Evolutionary conservation across 2,329 filamentous ascomycete genomes (phyloP).

Genomic region (Magnaporthiopsis poae): DNA sequence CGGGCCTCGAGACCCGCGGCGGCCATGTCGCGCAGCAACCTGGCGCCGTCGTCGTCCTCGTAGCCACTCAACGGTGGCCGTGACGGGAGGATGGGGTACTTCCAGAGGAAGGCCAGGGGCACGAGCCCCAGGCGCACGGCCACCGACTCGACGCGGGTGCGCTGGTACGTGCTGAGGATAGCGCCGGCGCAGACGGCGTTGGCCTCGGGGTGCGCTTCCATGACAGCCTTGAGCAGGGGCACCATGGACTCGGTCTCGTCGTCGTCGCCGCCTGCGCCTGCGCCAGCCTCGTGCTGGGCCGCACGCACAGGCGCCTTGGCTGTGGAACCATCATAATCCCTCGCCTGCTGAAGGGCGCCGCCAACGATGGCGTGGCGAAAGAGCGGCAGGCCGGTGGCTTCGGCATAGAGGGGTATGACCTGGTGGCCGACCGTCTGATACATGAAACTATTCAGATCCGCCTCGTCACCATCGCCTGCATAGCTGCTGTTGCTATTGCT

Average conservation of each 20-base stretch:
- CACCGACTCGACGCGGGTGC: constrained; percentile 88
- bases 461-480: constrained; percentile 27
- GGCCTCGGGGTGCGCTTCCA: constrained; percentile 61
- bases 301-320: constrained; percentile 1
- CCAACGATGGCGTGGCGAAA: constrained; percentile 73
- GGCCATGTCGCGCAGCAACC: constrained; percentile 73
- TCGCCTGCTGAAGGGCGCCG: constrained; percentile 56
- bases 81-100: constrained; percentile 64
- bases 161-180: constrained; percentile 89
- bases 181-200: constrained; percentile 86
- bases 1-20: constrained; percentile 70
- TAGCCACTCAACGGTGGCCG: constrained; percentile 14
- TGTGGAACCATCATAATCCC: constrained; percentile 50
- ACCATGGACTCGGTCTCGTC: constrained; percentile 77
- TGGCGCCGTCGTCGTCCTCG: constrained; percentile 31
- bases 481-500: not conserved
- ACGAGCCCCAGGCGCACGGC: constrained; percentile 72
- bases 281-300: constrained; percentile 14
- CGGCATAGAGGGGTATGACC: constrained; percentile 73
- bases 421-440: constrained; percentile 94
- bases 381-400: constrained; percentile 69
- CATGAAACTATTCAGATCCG: constrained; percentile 95
- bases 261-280: constrained; percentile 8
- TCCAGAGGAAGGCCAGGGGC: constrained; percentile 84
- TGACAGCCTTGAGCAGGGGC: constrained; percentile 59